phyloP scores from a whole-genome alignment of 192 early-diverging fungal species.

The Pilaira anomala region DNA sequence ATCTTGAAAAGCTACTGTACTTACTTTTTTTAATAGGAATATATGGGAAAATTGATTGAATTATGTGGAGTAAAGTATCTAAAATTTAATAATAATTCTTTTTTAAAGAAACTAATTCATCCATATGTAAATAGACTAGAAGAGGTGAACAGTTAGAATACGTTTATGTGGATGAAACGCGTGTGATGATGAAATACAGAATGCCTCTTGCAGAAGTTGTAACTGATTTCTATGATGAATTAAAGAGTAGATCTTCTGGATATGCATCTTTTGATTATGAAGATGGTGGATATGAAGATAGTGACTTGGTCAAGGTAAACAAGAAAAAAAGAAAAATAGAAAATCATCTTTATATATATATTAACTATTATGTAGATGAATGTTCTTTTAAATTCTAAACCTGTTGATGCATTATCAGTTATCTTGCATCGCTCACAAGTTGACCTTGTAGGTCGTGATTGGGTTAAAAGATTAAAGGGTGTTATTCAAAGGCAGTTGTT shows the following conservation, averaged over 20 bases:
- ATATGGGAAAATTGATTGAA: slow-evolving; percentile 72
- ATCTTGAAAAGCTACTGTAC: too few relatives aligned
- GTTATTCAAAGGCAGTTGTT: slow-evolving; percentile 87
- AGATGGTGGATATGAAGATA: slow-evolving; percentile 78
- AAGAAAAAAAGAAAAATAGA: background rate
- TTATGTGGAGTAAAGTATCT: slow-evolving; percentile 58
- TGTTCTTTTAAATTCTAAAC: slow-evolving; percentile 84
- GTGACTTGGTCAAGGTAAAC: slow-evolving; percentile 81
- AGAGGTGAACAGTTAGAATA: slow-evolving; percentile 87
- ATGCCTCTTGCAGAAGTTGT: slow-evolving; percentile 93
- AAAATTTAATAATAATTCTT: background rate
- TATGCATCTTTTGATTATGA: slow-evolving; percentile 97
- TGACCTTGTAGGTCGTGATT: slow-evolving; percentile 72
- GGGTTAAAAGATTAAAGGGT: slow-evolving; percentile 77
- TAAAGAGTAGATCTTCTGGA: slow-evolving; percentile 88
- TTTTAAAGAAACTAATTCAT: background rate
- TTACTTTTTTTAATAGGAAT: slow-evolving; percentile 48
- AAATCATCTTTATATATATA: too few relatives aligned
- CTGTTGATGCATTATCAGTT: slow-evolving; percentile 89
- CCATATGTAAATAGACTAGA: slow-evolving; percentile 57
- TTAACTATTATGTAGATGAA: slow-evolving; percentile 53
- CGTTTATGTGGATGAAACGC: slow-evolving; percentile 80
- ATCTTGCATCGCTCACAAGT: slow-evolving; percentile 78
- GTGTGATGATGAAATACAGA: slow-evolving; percentile 82
- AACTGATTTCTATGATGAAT: slow-evolving; percentile 91